Evolutionary conservation across 2,329 filamentous ascomycete genomes (phyloP), one percentile per base, ranked within the genome.

Genomic region (Aspergillus fructus): DNA sequence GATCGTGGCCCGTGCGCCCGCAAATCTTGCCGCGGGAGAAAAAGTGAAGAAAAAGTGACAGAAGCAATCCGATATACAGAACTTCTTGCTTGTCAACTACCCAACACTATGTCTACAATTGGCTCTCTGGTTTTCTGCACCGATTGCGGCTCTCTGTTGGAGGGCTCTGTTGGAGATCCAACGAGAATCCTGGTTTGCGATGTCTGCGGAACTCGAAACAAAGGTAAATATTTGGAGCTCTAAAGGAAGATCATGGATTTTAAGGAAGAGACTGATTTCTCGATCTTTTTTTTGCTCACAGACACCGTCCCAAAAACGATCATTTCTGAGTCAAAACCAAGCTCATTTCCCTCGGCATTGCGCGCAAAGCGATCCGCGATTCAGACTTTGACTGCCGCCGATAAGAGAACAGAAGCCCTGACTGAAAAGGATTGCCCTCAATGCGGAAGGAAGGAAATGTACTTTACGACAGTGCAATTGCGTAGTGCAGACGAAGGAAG

Each of bases 401-500:
- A 93, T 67, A 81, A 91, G 66, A 84, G 89, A 69, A 92, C 87
- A 42, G 89, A 89, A 70, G 89, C 87, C 50, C 81, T 82, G 24
- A 89, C 84, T 65, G 78, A 84, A 59, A 82, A 89, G 72, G 86
- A 83, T 45, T 97, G 94, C 72, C 84, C 88, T 46, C 87, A 91
- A 68, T 97, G 94, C 73, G 91, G 89, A 15, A 81, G 86, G 53
- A 87, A 86, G 53, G 88, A 96, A 71, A 91, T 97, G 74, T 89
- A 87, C 66, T 97, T 88, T 73, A 89, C 91, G 49, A 89, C 89
- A 3, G 85, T 91, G 59, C 94, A 99, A 74, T 79, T 96, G 68
- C 88, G 93, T 66, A 88, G 92, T 80, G 94, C 93, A 54, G 94
- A 99, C 74, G 93, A 97, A 85, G 94, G 94, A 60, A 91, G 89